These are phyloP conservation scores for Xanthoconium purpureum DNA, from an alignment of 768 basidiomycete species.

Conservation along the genomic window DNA sequence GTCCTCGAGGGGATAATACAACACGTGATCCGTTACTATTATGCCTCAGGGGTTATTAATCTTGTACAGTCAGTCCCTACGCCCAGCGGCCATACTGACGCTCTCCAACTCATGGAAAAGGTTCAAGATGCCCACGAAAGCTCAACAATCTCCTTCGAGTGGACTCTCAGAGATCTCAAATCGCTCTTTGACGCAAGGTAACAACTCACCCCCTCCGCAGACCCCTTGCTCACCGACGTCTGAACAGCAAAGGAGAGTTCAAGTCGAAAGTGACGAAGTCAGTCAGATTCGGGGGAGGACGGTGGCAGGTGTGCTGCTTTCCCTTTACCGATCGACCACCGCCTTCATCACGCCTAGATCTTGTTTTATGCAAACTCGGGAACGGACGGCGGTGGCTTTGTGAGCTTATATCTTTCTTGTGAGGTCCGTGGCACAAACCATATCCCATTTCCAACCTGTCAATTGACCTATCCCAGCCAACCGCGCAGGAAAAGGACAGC, in stretches of 20 bases:
- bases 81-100: too few species aligned
- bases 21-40: not conserved
- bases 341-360: constrained; percentile 43
- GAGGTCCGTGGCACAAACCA: constrained; percentile 50
- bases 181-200: constrained; percentile 71
- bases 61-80: not conserved
- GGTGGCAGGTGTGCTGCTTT: constrained; percentile 56
- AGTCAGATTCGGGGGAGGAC: constrained; percentile 68
- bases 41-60: not conserved
- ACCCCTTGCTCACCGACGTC: not conserved
- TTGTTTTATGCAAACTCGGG: constrained; percentile 85
- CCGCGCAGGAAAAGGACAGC: constrained; percentile 67
- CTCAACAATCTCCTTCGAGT: constrained; percentile 64
- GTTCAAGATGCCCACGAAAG: constrained; percentile 46
- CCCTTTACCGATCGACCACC: not conserved
- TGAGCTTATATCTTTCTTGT: constrained; percentile 79
- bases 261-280: constrained; percentile 81
- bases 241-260: constrained; percentile 60
- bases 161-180: constrained; percentile 71
- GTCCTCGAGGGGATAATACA: not conserved
- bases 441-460: not conserved
- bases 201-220: not conserved
- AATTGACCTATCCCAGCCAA: constrained; percentile 50
- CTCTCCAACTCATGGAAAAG: constrained; percentile 27
- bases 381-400: constrained; percentile 53